phyloP scores from a whole-genome alignment of 164 flowering plant species.

The Santalum album region DNA sequence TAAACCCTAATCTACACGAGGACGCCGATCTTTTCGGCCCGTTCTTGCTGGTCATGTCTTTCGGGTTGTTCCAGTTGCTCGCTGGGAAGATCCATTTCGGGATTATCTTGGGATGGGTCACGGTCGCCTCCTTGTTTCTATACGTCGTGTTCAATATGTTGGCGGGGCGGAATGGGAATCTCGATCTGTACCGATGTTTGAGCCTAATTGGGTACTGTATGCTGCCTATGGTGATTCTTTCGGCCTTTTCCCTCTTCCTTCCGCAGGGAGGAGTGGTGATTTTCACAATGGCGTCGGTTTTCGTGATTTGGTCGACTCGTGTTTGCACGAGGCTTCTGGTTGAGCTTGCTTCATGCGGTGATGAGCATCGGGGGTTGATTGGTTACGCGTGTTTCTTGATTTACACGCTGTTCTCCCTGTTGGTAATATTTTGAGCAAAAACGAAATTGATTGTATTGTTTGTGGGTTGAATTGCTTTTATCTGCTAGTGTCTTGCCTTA shows the following conservation, averaged over 20 bases:
- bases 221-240: slow-evolving; percentile 72
- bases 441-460: too few relatives aligned
- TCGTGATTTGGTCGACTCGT: slow-evolving; percentile 77
- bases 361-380: slow-evolving; percentile 74
- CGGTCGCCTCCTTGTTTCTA: slow-evolving; percentile 58
- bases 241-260: slow-evolving; percentile 62
- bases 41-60: slow-evolving; percentile 50
- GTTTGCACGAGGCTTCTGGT: slow-evolving; percentile 63
- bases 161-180: slow-evolving; percentile 74
- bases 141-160: slow-evolving; percentile 80
- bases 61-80: slow-evolving; percentile 77
- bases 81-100: slow-evolving; percentile 91
- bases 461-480: too few relatives aligned
- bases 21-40: slow-evolving; percentile 88
- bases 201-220: slow-evolving; percentile 78
- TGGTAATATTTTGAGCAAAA: slow-evolving; percentile 57
- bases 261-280: slow-evolving; percentile 50
- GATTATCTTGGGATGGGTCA: slow-evolving; percentile 81
- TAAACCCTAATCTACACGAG: slow-evolving; percentile 46
- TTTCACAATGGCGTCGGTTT: slow-evolving; percentile 36
- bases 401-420: slow-evolving; percentile 66
- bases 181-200: slow-evolving; percentile 72
- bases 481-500: too few relatives aligned
- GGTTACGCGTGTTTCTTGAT: slow-evolving; percentile 84
- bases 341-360: slow-evolving; percentile 58